These are phyloP conservation scores for Aspergillus affinis DNA, from an alignment of 495 filamentous ascomycete genomes.

Conservation along the genomic window DNA sequence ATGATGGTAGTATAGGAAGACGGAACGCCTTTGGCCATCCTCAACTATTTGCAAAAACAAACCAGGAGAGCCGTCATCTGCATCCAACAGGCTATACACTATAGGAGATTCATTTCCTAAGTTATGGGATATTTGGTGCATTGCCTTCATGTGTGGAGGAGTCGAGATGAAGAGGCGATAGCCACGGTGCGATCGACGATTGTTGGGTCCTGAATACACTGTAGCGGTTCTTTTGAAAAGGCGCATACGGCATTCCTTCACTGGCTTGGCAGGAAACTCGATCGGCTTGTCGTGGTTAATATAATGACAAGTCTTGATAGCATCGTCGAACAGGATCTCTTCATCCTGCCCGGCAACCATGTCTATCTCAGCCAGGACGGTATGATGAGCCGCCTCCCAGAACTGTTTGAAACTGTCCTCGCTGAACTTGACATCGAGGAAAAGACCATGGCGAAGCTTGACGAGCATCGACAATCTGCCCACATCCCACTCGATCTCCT, in stretches of 20 bases:
- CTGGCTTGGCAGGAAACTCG: neutral
- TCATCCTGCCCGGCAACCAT: neutral
- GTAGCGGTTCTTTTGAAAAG: neutral
- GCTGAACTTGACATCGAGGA: neutral
- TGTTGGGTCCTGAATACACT: neutral
- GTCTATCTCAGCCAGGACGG: neutral
- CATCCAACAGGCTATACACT: neutral
- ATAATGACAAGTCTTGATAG: neutral
- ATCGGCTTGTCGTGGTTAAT: neutral
- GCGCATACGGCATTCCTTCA: neutral
- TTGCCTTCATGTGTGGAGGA: neutral
- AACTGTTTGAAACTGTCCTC: neutral
- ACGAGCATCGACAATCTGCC: neutral
- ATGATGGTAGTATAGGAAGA: neutral
- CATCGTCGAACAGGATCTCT: neutral
- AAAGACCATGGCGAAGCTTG: neutral
- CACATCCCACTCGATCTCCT: neutral
- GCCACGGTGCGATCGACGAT: neutral
- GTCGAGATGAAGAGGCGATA: neutral
- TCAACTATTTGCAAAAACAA: neutral
- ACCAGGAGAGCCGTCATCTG: neutral
- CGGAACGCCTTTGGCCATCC: neutral
- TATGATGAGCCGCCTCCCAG: neutral
- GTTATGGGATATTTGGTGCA: neutral
- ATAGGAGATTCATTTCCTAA: neutral